Evolutionary conservation across 345 rosid species (phyloP).

Genomic region (Gossypium raimondii): DNA sequence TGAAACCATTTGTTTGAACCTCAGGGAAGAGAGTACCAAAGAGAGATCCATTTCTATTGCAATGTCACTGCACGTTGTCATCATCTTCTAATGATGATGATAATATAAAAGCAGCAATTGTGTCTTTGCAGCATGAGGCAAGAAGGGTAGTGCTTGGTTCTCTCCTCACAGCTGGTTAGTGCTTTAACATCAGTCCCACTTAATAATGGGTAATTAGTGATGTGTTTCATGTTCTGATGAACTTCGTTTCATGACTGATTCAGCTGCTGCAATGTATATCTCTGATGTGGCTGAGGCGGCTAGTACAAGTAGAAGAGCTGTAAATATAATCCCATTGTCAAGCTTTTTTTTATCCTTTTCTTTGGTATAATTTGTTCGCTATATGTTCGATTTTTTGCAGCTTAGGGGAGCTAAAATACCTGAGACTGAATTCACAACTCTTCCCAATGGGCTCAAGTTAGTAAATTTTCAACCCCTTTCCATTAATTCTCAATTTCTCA

Average conservation of each 20-base stretch:
- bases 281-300: conserved; percentile 70
- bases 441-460: conserved; percentile 83
- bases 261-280: conserved; percentile 47
- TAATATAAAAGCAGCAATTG: conserved; percentile 16
- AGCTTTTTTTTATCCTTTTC: neutral
- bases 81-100: conserved; percentile 24
- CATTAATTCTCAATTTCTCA: neutral
- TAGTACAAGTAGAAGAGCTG: conserved; percentile 95
- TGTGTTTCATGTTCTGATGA: neutral
- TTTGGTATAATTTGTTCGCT: conserved; percentile 11
- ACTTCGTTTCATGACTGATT: conserved; percentile 16
- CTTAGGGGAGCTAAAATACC: conserved; percentile 85
- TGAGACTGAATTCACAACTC: conserved; percentile 72
- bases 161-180: conserved; percentile 53
- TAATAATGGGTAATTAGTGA: neutral
- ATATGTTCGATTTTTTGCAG: conserved; percentile 37
- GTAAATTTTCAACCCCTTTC: conserved; percentile 25
- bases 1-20: neutral
- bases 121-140: conserved; percentile 30
- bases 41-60: conserved; percentile 19
- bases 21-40: conserved; percentile 38
- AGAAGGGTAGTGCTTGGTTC: conserved; percentile 63
- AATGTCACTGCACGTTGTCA: conserved; percentile 45
- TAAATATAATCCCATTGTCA: conserved; percentile 25
- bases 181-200: neutral